Percentiles rank a stretch among this genome's conserved stretches.
Evolutionary conservation across 768 basidiomycete genomes (phyloP).

Genomic region (Rhizopogon vinicolor): DNA sequence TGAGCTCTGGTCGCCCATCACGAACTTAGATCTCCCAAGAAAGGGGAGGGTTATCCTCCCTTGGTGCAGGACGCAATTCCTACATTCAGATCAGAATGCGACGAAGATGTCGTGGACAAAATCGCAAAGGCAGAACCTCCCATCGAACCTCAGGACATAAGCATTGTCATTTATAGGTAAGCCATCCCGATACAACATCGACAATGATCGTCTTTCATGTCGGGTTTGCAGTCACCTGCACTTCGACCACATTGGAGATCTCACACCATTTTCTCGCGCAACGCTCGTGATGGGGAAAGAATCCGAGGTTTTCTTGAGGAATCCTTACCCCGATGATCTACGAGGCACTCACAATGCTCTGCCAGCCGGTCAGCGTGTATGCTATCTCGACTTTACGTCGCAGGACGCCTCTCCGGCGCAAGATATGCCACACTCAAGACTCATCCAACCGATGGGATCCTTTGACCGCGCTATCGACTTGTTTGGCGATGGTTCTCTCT

Average conservation of each 20-base stretch:
- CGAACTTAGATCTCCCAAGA: background rate
- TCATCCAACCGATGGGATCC: slow-evolving; percentile 1
- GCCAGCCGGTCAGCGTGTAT: background rate
- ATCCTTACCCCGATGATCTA: background rate
- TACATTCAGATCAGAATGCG: background rate
- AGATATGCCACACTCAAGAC: background rate
- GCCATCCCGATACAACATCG: background rate
- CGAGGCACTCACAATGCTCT: background rate
- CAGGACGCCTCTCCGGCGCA: background rate
- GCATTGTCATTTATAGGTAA: slow-evolving; percentile 4
- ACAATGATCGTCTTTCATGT: background rate
- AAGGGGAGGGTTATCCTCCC: slow-evolving; percentile 4
- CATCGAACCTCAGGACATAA: background rate
- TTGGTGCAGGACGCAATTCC: background rate
- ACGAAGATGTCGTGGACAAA: slow-evolving; percentile 2
- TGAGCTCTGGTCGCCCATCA: background rate
- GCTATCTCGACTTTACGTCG: background rate
- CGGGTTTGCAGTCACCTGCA: slow-evolving; percentile 3
- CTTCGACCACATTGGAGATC: slow-evolving; percentile 7
- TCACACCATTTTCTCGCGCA: slow-evolving; percentile 3
- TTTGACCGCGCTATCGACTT: slow-evolving; percentile 5
- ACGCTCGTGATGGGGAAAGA: background rate
- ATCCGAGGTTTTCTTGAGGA: background rate
- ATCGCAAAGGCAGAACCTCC: background rate
- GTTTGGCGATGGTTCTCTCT: slow-evolving; percentile 6